These are phyloP conservation scores for Phytophthora syringae DNA, from an alignment of 352 stramenopile genomes.

Conservation along the genomic window DNA sequence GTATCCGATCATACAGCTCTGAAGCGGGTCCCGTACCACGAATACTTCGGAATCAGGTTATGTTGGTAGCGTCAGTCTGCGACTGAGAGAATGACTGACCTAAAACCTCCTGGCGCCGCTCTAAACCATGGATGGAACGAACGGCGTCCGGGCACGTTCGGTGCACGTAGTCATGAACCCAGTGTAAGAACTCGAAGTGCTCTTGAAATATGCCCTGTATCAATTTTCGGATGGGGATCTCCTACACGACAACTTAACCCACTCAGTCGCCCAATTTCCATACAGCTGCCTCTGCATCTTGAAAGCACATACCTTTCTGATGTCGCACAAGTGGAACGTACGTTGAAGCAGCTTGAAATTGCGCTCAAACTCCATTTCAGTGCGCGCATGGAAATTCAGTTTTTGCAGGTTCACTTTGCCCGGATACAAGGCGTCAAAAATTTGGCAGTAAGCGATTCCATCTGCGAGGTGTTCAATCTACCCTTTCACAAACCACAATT, in stretches of 20 bases:
- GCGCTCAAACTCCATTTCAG: conserved; percentile 59
- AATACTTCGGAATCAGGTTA: conserved; percentile 72
- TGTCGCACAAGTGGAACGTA: conserved; percentile 63
- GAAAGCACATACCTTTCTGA: conserved; percentile 60
- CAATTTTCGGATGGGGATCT: conserved; percentile 73
- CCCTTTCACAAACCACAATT: background rate
- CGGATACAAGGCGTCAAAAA: conserved; percentile 74
- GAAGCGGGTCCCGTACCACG: no score
- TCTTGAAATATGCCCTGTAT: conserved; percentile 78
- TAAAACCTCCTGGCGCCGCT: conserved; percentile 57
- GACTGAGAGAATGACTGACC: conserved; percentile 35
- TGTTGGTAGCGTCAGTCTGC: conserved; percentile 46
- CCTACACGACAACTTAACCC: conserved; percentile 33
- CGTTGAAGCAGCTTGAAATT: conserved; percentile 69
- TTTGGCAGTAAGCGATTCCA: conserved; percentile 81
- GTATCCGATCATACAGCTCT: no score
- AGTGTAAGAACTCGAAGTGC: conserved; percentile 86
- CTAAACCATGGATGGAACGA: conserved; percentile 61
- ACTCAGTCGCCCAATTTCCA: no score
- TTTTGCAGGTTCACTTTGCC: conserved; percentile 68
- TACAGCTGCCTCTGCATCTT: background rate
- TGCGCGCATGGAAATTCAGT: conserved; percentile 65
- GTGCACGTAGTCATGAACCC: conserved; percentile 83
- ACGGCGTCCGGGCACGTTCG: conserved; percentile 68
- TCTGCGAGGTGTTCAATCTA: conserved; percentile 82